These are phyloP conservation scores for Cyathus olla DNA, from an alignment of 1,284 basidiomycete species.

Conservation along the genomic window DNA sequence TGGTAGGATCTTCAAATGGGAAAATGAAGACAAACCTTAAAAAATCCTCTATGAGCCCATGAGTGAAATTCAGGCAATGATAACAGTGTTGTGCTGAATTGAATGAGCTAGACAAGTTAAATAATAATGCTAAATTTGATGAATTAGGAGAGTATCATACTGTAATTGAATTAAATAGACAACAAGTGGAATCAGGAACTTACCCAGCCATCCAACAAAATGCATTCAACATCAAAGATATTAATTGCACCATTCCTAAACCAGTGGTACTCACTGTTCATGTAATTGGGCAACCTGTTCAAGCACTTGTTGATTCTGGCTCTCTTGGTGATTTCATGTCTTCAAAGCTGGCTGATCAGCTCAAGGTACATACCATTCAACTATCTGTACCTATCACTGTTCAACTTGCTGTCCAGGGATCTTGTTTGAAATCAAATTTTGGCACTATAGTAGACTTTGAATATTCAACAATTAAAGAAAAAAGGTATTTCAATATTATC, in stretches of 20 bases:
- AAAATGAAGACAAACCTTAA: not conserved
- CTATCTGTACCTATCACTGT: slow-evolving; percentile 19
- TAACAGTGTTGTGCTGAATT: not conserved
- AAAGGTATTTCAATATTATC: slow-evolving; percentile 30
- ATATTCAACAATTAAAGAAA: slow-evolving; percentile 35
- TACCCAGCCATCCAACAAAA: not conserved
- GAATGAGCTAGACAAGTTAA: not conserved
- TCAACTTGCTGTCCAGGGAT: slow-evolving; percentile 23
- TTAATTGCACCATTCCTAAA: slow-evolving; percentile 19
- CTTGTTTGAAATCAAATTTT: slow-evolving; percentile 15
- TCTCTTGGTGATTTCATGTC: slow-evolving; percentile 49
- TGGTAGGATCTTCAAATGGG: not conserved
- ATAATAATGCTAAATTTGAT: not conserved
- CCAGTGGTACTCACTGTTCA: slow-evolving; percentile 31
- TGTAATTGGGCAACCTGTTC: slow-evolving; percentile 31
- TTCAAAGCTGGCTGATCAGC: slow-evolving; percentile 39
- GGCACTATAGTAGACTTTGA: slow-evolving; percentile 14
- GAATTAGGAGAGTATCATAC: too few species aligned
- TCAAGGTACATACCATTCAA: slow-evolving; percentile 27
- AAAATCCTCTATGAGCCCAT: not conserved
- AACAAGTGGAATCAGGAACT: not conserved
- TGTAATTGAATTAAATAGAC: not conserved
- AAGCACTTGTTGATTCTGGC: slow-evolving; percentile 42
- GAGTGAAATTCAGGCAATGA: not conserved
- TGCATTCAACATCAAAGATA: not conserved